Evolutionary conservation across 2,329 filamentous ascomycete species (phyloP).

Genomic region (Colletotrichum gloeosporioides): DNA sequence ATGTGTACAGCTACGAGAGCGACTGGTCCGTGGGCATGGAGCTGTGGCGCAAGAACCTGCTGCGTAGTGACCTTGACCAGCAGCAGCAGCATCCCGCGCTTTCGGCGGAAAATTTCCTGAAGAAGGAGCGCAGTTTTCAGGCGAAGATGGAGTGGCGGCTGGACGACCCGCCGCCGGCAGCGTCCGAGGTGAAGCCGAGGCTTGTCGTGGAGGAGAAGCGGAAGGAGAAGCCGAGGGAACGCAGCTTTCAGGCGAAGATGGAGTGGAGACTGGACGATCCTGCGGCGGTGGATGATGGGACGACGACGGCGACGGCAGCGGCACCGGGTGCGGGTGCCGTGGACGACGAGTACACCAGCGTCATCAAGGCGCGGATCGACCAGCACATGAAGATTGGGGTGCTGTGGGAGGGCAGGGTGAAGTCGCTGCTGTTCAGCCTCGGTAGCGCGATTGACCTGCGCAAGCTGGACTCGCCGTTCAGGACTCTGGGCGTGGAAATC

Average conservation of each 20-base stretch:
- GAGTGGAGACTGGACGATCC: slow-evolving; percentile 51
- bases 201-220: background rate
- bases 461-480: slow-evolving; percentile 77
- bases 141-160: slow-evolving; percentile 56
- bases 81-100: background rate
- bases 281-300: slow-evolving; percentile 27
- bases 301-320: slow-evolving; percentile 9
- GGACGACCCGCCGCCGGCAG: slow-evolving; percentile 36
- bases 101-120: slow-evolving; percentile 22
- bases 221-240: slow-evolving; percentile 32
- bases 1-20: slow-evolving; percentile 97
- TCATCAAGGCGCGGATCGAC: slow-evolving; percentile 88
- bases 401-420: slow-evolving; percentile 91
- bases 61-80: slow-evolving; percentile 4
- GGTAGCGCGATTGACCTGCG: slow-evolving; percentile 85
- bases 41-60: slow-evolving; percentile 77
- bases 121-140: slow-evolving; percentile 48
- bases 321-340: slow-evolving; percentile 41
- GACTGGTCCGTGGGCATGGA: slow-evolving; percentile 92
- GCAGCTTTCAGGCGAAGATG: slow-evolving; percentile 61
- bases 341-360: slow-evolving; percentile 75
- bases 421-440: slow-evolving; percentile 90
- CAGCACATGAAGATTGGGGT: slow-evolving; percentile 86
- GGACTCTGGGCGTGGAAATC: slow-evolving; percentile 77
- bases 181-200: background rate